Conservation (phyloP, 1,284 basidiomycete species). For the Pseudozyma thailandica region DNA sequence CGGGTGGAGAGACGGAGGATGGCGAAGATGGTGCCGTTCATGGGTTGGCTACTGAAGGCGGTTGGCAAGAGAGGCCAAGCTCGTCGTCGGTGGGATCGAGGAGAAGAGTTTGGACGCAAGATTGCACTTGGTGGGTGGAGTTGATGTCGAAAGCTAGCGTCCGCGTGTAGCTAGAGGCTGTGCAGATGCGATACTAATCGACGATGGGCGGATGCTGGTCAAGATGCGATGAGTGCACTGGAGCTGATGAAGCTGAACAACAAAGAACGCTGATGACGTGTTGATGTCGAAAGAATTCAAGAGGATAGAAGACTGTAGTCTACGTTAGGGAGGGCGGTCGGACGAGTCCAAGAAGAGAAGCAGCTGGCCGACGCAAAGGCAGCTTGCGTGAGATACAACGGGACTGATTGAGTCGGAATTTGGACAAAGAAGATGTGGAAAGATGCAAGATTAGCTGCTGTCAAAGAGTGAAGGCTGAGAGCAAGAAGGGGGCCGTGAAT, state of each 20-base stretch:
- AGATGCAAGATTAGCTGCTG: background rate
- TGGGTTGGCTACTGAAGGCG: slow-evolving; percentile 51
- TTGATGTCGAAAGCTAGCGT: background rate
- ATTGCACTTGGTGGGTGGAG: slow-evolving; percentile 1
- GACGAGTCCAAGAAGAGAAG: slow-evolving; percentile 62
- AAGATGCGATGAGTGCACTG: background rate
- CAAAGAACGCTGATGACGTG: too few relatives aligned
- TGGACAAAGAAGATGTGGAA: background rate
- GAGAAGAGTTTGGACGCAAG: background rate
- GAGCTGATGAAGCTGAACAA: background rate
- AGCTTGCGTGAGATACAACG: slow-evolving; percentile 36
- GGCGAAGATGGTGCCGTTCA: slow-evolving; percentile 40
- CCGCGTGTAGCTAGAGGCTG: background rate
- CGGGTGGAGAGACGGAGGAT: slow-evolving; percentile 45
- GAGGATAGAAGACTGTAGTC: background rate
- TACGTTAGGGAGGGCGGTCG: slow-evolving; percentile 59
- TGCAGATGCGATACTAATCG: background rate
- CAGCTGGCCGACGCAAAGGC: slow-evolving; percentile 48
- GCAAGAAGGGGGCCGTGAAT: background rate
- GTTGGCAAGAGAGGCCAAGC: slow-evolving; percentile 49
- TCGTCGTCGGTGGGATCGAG: slow-evolving; percentile 15
- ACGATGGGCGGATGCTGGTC: background rate
- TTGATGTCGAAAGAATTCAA: slow-evolving; percentile 6
- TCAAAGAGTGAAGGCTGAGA: background rate
- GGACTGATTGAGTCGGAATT: slow-evolving; percentile 12